phyloP scores from a whole-genome alignment of 805 yeast species.

The Komagataella pseudopastoris region DNA sequence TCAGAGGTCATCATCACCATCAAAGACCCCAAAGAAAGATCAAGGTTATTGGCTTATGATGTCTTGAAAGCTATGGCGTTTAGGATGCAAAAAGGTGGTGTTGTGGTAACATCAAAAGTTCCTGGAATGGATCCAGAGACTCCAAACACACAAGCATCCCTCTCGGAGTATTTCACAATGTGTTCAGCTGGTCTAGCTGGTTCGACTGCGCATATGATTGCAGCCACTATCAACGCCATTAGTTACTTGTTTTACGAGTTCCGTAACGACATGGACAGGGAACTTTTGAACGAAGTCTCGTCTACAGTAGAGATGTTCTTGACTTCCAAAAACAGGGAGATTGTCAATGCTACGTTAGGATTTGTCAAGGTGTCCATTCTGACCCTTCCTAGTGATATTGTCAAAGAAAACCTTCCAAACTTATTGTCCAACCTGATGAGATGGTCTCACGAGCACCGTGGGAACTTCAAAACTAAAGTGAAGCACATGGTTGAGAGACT shows the following conservation, averaged over 20 bases:
- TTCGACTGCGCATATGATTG: constrained; percentile 86
- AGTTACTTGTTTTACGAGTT: constrained; percentile 83
- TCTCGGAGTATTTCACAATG: constrained; percentile 82
- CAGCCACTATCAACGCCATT: constrained; percentile 88
- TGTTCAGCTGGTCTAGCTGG: constrained; percentile 95
- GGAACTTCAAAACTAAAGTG: constrained; percentile 86
- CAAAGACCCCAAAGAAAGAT: constrained; percentile 85
- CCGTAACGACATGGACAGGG: constrained; percentile 45
- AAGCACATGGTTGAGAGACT: constrained; percentile 88
- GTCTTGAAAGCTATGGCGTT: constrained; percentile 71
- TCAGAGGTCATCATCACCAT: constrained; percentile 87
- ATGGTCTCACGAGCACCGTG: constrained; percentile 94
- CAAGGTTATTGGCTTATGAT: constrained; percentile 70
- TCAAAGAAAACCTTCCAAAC: constrained; percentile 50
- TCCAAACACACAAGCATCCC: constrained; percentile 52
- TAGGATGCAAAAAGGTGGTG: constrained; percentile 58
- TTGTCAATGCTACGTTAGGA: constrained; percentile 89
- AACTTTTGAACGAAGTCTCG: constrained; percentile 57
- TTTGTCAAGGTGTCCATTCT: constrained; percentile 83
- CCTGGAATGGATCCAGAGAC: constrained; percentile 52
- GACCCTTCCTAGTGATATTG: constrained; percentile 66
- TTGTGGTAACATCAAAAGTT: constrained; percentile 47
- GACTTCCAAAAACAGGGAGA: constrained; percentile 84
- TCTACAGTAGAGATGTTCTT: constrained; percentile 82
- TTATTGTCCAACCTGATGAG: constrained; percentile 63